Evolutionary conservation across 2,329 filamentous ascomycete genomes (phyloP).

Genomic region (Claviceps lovelessii): DNA sequence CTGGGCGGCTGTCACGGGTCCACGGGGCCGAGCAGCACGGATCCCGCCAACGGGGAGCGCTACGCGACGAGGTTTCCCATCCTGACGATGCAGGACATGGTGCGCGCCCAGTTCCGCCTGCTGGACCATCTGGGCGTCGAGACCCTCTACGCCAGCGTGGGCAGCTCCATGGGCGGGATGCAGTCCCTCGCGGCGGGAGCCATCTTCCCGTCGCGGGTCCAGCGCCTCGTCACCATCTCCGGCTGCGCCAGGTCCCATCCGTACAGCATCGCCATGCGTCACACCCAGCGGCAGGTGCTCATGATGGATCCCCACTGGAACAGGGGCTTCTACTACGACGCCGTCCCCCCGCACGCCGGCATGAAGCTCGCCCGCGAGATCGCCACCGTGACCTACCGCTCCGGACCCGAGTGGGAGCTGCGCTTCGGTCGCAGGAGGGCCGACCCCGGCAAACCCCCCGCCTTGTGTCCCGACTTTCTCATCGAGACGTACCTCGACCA

Average conservation of each 20-base stretch:
- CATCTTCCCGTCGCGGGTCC: slow-evolving; percentile 68
- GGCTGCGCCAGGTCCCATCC: slow-evolving; percentile 90
- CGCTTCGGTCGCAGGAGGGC: slow-evolving; percentile 79
- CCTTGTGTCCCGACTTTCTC: slow-evolving; percentile 90
- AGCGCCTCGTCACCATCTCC: slow-evolving; percentile 73
- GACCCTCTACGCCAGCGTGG: slow-evolving; percentile 80
- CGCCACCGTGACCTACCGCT: slow-evolving; percentile 92
- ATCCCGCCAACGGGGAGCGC: slow-evolving; percentile 72
- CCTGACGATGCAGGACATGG: slow-evolving; percentile 94
- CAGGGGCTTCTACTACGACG: slow-evolving; percentile 82
- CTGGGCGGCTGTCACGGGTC: slow-evolving; percentile 92
- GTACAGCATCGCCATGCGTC: slow-evolving; percentile 96
- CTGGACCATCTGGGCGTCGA: slow-evolving; percentile 65
- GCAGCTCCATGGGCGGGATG: slow-evolving; percentile 97
- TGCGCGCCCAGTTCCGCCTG: slow-evolving; percentile 82
- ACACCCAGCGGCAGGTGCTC: slow-evolving; percentile 90
- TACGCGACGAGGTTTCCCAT: slow-evolving; percentile 96
- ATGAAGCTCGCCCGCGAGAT: slow-evolving; percentile 98
- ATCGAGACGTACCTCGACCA: slow-evolving; percentile 98
- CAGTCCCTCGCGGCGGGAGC: slow-evolving; percentile 80
- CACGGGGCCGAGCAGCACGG: slow-evolving; percentile 76
- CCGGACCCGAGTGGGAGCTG: slow-evolving; percentile 93
- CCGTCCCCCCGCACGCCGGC: slow-evolving; percentile 78
- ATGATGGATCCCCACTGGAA: slow-evolving; percentile 99
- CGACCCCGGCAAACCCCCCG: slow-evolving; percentile 73